phyloP scores from a whole-genome alignment of 768 basidiomycete species.

The Hysterangium stoloniferum region DNA sequence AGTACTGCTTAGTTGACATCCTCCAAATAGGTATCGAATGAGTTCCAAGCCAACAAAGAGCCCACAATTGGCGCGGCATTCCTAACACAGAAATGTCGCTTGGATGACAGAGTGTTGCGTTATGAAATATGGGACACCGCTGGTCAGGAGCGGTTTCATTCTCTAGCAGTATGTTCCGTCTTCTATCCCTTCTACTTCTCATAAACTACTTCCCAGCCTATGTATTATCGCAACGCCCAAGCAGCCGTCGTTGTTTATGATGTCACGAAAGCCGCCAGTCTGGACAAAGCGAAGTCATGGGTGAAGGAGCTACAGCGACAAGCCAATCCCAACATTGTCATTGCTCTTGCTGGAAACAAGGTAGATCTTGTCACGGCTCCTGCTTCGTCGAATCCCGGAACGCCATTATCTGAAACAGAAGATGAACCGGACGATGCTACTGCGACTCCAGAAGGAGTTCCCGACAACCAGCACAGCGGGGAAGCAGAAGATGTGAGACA shows the following conservation, averaged over 20 bases:
- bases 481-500: slow-evolving; percentile 76
- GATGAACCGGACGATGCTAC: slow-evolving; percentile 93
- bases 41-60: slow-evolving; percentile 98
- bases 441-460: slow-evolving; percentile 66
- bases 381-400: slow-evolving; percentile 38
- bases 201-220: slow-evolving; percentile 50
- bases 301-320: slow-evolving; percentile 98
- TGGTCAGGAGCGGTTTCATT: slow-evolving; percentile 95
- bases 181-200: slow-evolving; percentile 12
- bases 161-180: slow-evolving; percentile 66
- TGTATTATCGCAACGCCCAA: slow-evolving; percentile 98
- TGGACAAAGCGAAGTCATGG: slow-evolving; percentile 99
- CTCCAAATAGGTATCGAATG: slow-evolving; percentile 73
- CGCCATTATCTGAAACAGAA: slow-evolving; percentile 60
- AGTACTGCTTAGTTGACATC: not conserved
- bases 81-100: slow-evolving; percentile 88
- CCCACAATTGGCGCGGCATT: slow-evolving; percentile 98
- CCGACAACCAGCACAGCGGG: slow-evolving; percentile 33
- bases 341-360: slow-evolving; percentile 97
- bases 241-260: slow-evolving; percentile 99
- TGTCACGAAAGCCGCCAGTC: slow-evolving; percentile 88
- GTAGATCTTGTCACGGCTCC: slow-evolving; percentile 79
- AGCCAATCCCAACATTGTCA: slow-evolving; percentile 98
- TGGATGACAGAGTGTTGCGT: slow-evolving; percentile 88
- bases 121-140: slow-evolving; percentile 99